These are phyloP conservation scores for Colletotrichum paranaense DNA, from an alignment of 2,329 filamentous ascomycete genomes.

Conservation along the genomic window DNA sequence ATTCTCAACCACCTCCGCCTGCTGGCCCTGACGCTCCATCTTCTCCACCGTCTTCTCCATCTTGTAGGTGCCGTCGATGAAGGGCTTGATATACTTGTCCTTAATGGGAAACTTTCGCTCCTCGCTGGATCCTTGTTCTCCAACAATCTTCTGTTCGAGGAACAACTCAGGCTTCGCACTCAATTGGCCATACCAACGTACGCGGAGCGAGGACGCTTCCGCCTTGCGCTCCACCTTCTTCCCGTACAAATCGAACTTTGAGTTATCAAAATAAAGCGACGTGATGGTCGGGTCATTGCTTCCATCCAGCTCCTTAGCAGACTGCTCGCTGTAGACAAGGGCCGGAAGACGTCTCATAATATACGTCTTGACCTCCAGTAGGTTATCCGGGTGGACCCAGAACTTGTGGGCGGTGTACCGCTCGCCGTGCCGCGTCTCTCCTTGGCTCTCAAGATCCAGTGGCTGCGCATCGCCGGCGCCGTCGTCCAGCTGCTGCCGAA, in stretches of 20 bases:
- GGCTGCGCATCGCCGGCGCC: conserved; percentile 50
- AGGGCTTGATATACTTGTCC: conserved; percentile 90
- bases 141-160: conserved; percentile 89
- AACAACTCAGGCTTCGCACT: conserved; percentile 81
- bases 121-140: conserved; percentile 79
- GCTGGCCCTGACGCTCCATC: conserved; percentile 81
- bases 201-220: conserved; percentile 83
- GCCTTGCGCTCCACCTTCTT: conserved; percentile 82
- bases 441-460: conserved; percentile 61
- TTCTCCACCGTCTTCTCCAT: conserved; percentile 93
- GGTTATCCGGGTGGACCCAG: conserved; percentile 96
- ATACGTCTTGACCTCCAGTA: conserved; percentile 96
- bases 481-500: conserved; percentile 83
- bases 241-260: conserved; percentile 85
- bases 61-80: conserved; percentile 87
- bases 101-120: conserved; percentile 89
- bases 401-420: conserved; percentile 91
- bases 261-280: conserved; percentile 94
- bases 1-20: conserved; percentile 72
- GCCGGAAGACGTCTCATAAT: conserved; percentile 91
- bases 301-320: conserved; percentile 83
- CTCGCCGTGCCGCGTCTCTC: conserved; percentile 73
- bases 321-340: conserved; percentile 91
- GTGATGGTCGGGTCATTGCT: conserved; percentile 90
- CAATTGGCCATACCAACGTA: conserved; percentile 93